Percentiles rank a stretch among this genome's conserved stretches.
phyloP scores from a whole-genome alignment of 2,329 filamentous ascomycete genomes.

The Aspergillus flavus region DNA sequence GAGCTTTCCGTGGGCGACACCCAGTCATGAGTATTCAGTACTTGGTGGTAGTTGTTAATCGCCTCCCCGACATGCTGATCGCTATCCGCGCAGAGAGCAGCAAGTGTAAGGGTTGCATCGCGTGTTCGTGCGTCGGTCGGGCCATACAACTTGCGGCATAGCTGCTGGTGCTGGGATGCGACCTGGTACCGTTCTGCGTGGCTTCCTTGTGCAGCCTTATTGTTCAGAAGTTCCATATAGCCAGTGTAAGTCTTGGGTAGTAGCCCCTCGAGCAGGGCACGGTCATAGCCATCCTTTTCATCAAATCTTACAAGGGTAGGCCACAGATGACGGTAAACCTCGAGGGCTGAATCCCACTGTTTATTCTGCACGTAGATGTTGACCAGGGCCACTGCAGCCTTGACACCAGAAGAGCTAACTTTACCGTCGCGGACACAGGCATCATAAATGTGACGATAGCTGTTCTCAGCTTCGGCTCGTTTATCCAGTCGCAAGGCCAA shows the following conservation, averaged over 20 bases:
- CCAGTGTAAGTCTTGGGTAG: constrained; percentile 51
- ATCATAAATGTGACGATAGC: constrained; percentile 50
- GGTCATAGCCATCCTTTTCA: constrained; percentile 43
- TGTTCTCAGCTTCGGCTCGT: constrained; percentile 36
- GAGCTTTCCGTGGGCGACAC: constrained; percentile 34
- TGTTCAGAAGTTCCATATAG: constrained; percentile 53
- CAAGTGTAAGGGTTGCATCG: constrained; percentile 44
- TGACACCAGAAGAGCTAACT: constrained; percentile 45
- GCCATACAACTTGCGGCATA: constrained; percentile 45
- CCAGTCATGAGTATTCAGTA: constrained; percentile 45
- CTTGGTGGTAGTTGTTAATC: constrained; percentile 50
- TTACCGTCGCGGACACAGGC: constrained; percentile 34
- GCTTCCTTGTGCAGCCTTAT: constrained; percentile 44
- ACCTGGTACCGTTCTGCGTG: constrained; percentile 51
- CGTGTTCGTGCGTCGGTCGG: constrained; percentile 39
- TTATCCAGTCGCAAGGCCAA: constrained; percentile 48
- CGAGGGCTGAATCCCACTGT: constrained; percentile 50
- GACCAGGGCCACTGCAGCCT: constrained; percentile 50
- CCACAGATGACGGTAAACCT: constrained; percentile 52
- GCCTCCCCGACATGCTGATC: constrained; percentile 50
- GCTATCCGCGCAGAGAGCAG: constrained; percentile 50
- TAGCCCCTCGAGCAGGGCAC: constrained; percentile 38
- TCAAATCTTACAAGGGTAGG: constrained; percentile 49
- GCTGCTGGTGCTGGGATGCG: constrained; percentile 52
- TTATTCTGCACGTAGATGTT: constrained; percentile 49